Percentiles rank a stretch among this genome's conserved stretches.
These are phyloP conservation scores for Nemania diffusa DNA, from an alignment of 2,329 filamentous ascomycete species.

Conservation along the genomic window DNA sequence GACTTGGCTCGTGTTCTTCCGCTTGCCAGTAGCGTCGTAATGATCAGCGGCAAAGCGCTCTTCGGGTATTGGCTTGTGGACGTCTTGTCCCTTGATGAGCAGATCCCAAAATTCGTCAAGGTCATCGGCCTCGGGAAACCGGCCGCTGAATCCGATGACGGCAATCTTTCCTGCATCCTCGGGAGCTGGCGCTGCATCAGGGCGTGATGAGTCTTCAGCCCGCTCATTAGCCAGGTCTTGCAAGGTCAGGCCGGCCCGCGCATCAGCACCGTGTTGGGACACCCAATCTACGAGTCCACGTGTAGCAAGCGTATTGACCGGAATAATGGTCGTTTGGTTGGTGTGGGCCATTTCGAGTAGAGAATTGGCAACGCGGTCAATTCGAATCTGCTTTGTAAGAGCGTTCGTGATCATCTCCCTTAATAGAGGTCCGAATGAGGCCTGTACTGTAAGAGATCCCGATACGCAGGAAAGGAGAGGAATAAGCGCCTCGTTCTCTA, in stretches of 20 bases:
- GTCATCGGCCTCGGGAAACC: constrained; percentile 26
- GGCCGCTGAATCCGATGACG: constrained; percentile 35
- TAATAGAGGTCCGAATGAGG: not conserved
- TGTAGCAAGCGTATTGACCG: not conserved
- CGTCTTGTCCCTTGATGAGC: constrained; percentile 40
- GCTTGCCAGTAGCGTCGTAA: constrained; percentile 39
- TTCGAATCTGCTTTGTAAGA: constrained; percentile 2
- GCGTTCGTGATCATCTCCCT: not conserved
- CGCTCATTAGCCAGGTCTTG: not conserved
- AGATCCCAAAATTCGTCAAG: constrained; percentile 45
- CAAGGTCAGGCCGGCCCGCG: not conserved
- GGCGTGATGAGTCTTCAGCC: not conserved
- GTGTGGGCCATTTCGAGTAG: not conserved
- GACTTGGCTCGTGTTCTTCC: constrained; percentile 37
- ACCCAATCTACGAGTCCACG: constrained; percentile 1
- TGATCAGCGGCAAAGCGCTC: constrained; percentile 39
- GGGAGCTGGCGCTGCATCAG: not conserved
- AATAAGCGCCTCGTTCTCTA: not conserved
- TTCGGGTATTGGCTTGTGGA: constrained; percentile 40
- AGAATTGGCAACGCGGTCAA: not conserved
- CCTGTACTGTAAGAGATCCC: not conserved
- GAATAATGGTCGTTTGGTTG: not conserved
- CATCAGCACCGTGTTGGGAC: not conserved
- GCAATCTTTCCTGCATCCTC: constrained; percentile 31
- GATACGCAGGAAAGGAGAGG: not conserved